phyloP scores from a whole-genome alignment of 352 stramenopile species.

The Blastocystis sp. region DNA sequence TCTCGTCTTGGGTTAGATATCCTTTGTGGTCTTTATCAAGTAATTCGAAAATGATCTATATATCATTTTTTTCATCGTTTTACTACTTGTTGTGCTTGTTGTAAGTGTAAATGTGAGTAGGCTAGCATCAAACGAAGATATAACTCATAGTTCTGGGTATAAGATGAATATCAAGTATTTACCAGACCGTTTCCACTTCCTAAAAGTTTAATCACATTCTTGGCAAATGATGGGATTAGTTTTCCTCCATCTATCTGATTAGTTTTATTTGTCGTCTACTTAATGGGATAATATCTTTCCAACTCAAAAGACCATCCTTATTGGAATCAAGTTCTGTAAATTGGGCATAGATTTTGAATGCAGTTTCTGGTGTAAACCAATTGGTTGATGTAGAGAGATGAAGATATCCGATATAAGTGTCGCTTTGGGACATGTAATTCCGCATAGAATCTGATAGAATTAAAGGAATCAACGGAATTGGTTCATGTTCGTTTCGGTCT shows the following conservation, averaged over 20 bases:
- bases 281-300: neutral
- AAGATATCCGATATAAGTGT: neutral
- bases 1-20: neutral
- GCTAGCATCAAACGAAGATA: neutral
- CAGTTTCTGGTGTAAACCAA: conserved; percentile 39
- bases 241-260: neutral
- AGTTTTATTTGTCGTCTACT: neutral
- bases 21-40: conserved; percentile 11
- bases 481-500: neutral
- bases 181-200: neutral
- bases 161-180: neutral
- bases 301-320: neutral
- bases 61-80: neutral
- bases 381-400: neutral
- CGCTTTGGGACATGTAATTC: neutral
- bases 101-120: neutral
- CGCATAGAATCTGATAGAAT: neutral
- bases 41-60: neutral
- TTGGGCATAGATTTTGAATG: conserved; percentile 18
- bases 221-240: neutral
- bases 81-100: neutral
- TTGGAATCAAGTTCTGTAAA: conserved; percentile 26
- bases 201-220: neutral
- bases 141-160: neutral
- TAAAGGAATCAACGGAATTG: neutral